A percentile compares a stretch with the other conserved stretches of the same genome.
These are phyloP conservation scores for Rhododendron mucronatum DNA, from an alignment of 148 eudicot genomes.

Conservation along the genomic window DNA sequence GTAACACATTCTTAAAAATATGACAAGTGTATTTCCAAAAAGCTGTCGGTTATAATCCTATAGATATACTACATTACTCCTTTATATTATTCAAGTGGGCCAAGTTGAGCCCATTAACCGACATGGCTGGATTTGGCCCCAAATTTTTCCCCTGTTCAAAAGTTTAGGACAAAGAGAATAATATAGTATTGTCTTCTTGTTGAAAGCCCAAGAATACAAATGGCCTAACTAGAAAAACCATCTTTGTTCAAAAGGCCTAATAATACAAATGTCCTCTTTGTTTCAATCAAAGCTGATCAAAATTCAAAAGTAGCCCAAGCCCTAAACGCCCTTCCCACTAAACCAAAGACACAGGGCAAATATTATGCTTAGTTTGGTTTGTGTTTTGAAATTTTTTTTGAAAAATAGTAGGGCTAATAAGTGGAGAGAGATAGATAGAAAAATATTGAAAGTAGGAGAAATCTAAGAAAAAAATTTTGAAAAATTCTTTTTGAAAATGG, in stretches of 20 bases:
- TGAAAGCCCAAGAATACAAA: not conserved
- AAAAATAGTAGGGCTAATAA: too few relatives aligned
- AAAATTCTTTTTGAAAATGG: too few relatives aligned
- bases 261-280: not conserved
- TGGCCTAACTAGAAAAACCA: not conserved
- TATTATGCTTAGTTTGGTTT: too few relatives aligned
- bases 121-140: not conserved
- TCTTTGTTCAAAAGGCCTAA: not conserved
- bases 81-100: not conserved
- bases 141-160: not conserved
- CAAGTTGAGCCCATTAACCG: not conserved
- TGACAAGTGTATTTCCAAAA: not conserved
- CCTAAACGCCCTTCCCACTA: too few relatives aligned
- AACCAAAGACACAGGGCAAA: too few relatives aligned
- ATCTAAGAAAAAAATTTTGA: too few relatives aligned
- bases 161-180: not conserved
- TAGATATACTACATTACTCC: too few relatives aligned
- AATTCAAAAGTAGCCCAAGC: not conserved
- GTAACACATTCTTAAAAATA: not conserved
- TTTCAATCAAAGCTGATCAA: not conserved
- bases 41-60: not conserved
- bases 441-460: too few relatives aligned
- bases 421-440: too few relatives aligned
- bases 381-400: too few relatives aligned
- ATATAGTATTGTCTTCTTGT: not conserved